Evolutionary conservation across 345 rosid genomes (phyloP).

Genomic region (Durio zibethinus): DNA sequence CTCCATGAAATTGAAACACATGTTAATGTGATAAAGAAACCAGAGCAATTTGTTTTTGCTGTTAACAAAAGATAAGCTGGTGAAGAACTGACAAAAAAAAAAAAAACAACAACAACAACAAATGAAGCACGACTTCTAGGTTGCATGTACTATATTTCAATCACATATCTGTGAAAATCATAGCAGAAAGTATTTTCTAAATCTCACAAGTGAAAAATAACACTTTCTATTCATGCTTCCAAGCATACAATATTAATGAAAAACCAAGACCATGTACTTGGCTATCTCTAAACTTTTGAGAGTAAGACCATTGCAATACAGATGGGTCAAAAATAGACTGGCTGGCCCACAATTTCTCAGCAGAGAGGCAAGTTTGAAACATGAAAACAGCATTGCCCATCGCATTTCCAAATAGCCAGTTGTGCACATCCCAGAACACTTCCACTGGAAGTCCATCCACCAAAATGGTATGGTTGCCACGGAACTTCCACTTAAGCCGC

Average conservation of each 20-base stretch:
- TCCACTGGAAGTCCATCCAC: conserved; percentile 84
- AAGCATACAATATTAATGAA: conserved; percentile 59
- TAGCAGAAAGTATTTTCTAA: conserved; percentile 15
- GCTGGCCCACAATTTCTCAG: conserved; percentile 36
- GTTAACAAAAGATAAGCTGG: background rate
- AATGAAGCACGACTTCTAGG: conserved; percentile 13
- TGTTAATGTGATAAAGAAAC: background rate
- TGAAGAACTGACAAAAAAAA: background rate
- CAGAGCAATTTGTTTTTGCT: background rate
- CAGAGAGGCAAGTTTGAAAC: conserved; percentile 69
- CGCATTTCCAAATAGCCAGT: conserved; percentile 83
- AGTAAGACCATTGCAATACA: conserved; percentile 40
- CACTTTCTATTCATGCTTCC: conserved; percentile 63
- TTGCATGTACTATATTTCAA: conserved; percentile 26
- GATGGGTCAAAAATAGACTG: conserved; percentile 45
- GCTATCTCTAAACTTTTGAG: conserved; percentile 46
- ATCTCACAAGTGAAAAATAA: conserved; percentile 17
- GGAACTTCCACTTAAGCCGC: conserved; percentile 88
- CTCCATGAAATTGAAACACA: background rate
- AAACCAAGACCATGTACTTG: conserved; percentile 66
- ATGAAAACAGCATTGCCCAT: conserved; percentile 80
- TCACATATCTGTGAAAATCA: conserved; percentile 20
- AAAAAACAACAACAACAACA: no score
- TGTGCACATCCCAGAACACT: conserved; percentile 92
- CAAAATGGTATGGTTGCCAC: conserved; percentile 78